These are phyloP conservation scores for Fraxinus sp. DNA, from an alignment of 305 asterid genomes.

Conservation along the genomic window DNA sequence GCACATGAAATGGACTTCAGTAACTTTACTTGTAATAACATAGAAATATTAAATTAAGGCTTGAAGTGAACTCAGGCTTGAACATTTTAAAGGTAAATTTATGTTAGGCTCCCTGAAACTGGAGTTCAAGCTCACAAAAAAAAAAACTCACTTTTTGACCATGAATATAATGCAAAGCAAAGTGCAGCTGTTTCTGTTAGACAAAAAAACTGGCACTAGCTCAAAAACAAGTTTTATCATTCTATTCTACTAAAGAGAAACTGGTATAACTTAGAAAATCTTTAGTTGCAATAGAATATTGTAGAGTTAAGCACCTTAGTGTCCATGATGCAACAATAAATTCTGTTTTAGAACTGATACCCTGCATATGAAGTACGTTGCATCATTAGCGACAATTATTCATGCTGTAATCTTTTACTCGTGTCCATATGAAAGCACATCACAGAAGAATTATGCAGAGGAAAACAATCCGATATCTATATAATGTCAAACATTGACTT, in stretches of 20 bases:
- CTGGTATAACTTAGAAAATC: not conserved
- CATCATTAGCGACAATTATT: not conserved
- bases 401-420: slow-evolving; percentile 3
- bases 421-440: not conserved
- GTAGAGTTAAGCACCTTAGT: slow-evolving; percentile 44
- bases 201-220: not conserved
- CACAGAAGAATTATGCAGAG: not conserved
- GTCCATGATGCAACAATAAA: slow-evolving; percentile 66
- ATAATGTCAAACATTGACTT: not conserved
- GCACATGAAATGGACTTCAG: slow-evolving; percentile 27
- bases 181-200: not conserved
- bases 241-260: not conserved
- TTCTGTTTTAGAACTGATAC: slow-evolving; percentile 28
- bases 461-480: not conserved
- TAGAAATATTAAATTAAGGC: not conserved
- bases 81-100: not conserved
- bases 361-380: slow-evolving; percentile 40
- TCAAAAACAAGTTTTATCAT: not conserved
- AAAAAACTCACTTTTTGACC: not conserved
- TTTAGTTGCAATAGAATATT: not conserved
- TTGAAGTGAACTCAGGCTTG: not conserved
- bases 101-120: not conserved
- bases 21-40: not conserved
- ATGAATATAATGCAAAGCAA: not conserved
- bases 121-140: not conserved